phyloP scores from a whole-genome alignment of 306 rosid genomes.

The Cajanus cajan region DNA sequence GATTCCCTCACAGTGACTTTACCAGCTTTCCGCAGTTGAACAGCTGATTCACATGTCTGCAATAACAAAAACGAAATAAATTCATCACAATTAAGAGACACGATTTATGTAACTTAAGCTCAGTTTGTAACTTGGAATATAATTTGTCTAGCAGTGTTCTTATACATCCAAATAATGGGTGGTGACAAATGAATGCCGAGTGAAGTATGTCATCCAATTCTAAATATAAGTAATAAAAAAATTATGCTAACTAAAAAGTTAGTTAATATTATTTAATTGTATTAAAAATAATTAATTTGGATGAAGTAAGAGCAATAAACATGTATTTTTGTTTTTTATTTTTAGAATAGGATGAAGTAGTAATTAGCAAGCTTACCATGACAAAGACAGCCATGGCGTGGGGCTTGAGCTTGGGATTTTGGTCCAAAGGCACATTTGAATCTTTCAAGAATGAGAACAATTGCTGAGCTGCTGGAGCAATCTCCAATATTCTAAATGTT shows the following conservation, averaged over 20 bases:
- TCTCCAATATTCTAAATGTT: conserved; percentile 61
- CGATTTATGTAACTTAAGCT: neutral
- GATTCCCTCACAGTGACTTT: conserved; percentile 67
- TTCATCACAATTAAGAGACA: neutral
- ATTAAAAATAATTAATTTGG: no score
- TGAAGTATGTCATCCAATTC: no score
- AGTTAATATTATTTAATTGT: no score
- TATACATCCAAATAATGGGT: neutral
- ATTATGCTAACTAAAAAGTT: no score
- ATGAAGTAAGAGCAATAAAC: no score
- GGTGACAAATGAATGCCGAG: neutral
- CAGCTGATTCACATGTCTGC: conserved; percentile 77
- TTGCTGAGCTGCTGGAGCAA: conserved; percentile 75
- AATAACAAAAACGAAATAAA: neutral
- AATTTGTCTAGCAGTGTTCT: neutral
- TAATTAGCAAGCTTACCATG: conserved; percentile 42
- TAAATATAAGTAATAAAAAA: no score
- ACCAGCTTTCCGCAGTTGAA: conserved; percentile 78
- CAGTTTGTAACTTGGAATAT: neutral
- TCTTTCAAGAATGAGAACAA: conserved; percentile 74
- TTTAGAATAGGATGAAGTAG: neutral
- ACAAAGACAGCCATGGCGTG: conserved; percentile 76
- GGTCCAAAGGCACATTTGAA: conserved; percentile 67
- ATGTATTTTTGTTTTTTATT: no score
- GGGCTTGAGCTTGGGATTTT: conserved; percentile 77